These are phyloP conservation scores for Kwoniella dendrophila DNA, from an alignment of 768 basidiomycete genomes.

Conservation along the genomic window DNA sequence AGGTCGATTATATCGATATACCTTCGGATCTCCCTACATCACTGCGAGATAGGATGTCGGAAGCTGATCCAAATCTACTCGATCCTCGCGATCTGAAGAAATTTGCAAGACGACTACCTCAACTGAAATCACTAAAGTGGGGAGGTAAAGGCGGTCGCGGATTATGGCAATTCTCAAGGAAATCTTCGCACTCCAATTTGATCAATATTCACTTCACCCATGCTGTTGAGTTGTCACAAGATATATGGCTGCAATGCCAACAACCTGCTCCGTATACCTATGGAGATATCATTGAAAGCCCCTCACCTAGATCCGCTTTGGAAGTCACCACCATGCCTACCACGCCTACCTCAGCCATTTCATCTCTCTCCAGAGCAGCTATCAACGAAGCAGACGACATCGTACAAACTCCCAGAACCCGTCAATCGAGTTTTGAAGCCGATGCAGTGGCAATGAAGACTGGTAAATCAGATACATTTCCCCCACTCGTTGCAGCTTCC, in stretches of 20 bases:
- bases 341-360: not conserved
- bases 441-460: too few relatives aligned
- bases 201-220: constrained; percentile 22
- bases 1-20: not conserved
- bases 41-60: not conserved
- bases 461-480: too few relatives aligned
- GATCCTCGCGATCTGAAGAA: constrained; percentile 27
- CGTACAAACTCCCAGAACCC: not conserved
- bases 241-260: constrained; percentile 19
- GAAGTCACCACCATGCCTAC: not conserved
- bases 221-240: constrained; percentile 8
- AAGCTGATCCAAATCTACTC: constrained; percentile 17
- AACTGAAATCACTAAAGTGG: constrained; percentile 17
- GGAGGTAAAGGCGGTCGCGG: constrained; percentile 35
- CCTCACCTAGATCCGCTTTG: not conserved
- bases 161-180: constrained; percentile 17
- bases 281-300: constrained; percentile 2
- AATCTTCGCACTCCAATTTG: not conserved
- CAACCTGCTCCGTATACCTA: not conserved
- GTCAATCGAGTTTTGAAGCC: too few relatives aligned
- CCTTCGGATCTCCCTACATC: not conserved
- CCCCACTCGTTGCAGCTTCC: too few relatives aligned
- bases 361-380: not conserved
- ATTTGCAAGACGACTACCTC: constrained; percentile 23
- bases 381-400: not conserved